phyloP scores from a whole-genome alignment of 495 filamentous ascomycete genomes.

The Patellaria atrata region DNA sequence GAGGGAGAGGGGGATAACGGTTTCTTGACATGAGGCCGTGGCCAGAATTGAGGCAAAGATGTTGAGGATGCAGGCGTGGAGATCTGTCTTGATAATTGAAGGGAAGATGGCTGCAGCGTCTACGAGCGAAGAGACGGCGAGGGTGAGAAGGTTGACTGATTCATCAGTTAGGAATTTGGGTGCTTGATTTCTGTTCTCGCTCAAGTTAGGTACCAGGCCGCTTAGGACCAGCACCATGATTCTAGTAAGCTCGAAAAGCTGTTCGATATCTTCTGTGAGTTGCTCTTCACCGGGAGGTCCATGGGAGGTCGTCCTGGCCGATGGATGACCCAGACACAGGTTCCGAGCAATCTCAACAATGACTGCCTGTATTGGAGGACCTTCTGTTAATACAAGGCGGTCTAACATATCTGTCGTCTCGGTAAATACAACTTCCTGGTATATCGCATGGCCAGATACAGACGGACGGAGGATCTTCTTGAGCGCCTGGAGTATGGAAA shows the following conservation, averaged over 20 bases:
- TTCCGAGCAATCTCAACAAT: conserved; percentile 88
- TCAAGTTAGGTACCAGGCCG: conserved; percentile 72
- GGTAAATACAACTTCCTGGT: conserved; percentile 87
- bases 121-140: conserved; percentile 73
- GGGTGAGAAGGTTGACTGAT: conserved; percentile 61
- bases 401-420: conserved; percentile 95
- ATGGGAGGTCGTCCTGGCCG: conserved; percentile 50
- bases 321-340: conserved; percentile 78
- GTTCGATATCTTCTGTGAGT: conserved; percentile 90
- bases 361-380: conserved; percentile 72
- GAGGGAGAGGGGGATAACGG: conserved; percentile 79
- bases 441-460: conserved; percentile 93
- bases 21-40: conserved; percentile 69
- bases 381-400: conserved; percentile 82
- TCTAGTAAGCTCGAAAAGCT: conserved; percentile 89
- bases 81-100: conserved; percentile 85
- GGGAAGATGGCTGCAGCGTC: conserved; percentile 93
- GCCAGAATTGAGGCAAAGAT: conserved; percentile 89
- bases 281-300: conserved; percentile 41
- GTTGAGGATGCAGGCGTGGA: conserved; percentile 93
- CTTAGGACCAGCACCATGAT: conserved; percentile 89
- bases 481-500: conserved; percentile 79
- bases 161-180: conserved; percentile 69
- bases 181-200: conserved; percentile 48
- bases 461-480: conserved; percentile 90